Conservation (phyloP, 2,329 filamentous ascomycete genomes). For the Aureobasidium sp. region DNA sequence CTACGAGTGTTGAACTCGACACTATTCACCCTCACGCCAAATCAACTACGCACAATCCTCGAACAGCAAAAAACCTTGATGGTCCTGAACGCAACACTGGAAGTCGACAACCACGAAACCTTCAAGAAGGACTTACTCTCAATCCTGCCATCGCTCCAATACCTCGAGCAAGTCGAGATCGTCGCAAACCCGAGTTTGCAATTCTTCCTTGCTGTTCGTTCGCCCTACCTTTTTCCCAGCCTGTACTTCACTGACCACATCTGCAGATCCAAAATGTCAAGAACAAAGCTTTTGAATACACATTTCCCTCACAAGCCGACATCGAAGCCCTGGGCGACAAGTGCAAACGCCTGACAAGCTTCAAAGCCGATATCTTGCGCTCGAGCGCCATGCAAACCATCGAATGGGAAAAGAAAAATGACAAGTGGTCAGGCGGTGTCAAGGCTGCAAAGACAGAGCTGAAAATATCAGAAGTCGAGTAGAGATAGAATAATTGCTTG, state of each 20-base stretch:
- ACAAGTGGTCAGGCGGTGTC: conserved; percentile 28
- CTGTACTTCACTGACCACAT: not conserved
- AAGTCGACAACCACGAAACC: conserved; percentile 30
- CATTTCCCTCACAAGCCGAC: conserved; percentile 30
- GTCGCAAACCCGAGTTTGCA: conserved; percentile 33
- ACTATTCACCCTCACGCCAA: conserved; percentile 34
- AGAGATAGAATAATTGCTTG: not conserved
- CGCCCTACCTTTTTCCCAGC: not conserved
- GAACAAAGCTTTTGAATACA: conserved; percentile 27
- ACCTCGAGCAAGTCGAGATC: conserved; percentile 36
- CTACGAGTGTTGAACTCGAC: conserved; percentile 35
- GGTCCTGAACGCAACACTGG: conserved; percentile 33
- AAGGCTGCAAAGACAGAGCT: conserved; percentile 10
- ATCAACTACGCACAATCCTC: conserved; percentile 31
- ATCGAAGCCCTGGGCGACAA: conserved; percentile 29
- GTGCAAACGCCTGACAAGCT: conserved; percentile 30
- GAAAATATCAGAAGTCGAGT: not conserved
- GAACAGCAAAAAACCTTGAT: conserved; percentile 32
- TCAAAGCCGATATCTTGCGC: conserved; percentile 33
- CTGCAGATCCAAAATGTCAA: conserved; percentile 22
- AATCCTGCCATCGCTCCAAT: conserved; percentile 25
- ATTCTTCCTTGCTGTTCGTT: conserved; percentile 33
- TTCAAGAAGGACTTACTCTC: conserved; percentile 31
- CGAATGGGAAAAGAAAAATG: conserved; percentile 29
- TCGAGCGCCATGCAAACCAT: conserved; percentile 29